Evolutionary conservation across 2,329 filamentous ascomycete genomes (phyloP).

Genomic region (Fusarium decemcellulare): DNA sequence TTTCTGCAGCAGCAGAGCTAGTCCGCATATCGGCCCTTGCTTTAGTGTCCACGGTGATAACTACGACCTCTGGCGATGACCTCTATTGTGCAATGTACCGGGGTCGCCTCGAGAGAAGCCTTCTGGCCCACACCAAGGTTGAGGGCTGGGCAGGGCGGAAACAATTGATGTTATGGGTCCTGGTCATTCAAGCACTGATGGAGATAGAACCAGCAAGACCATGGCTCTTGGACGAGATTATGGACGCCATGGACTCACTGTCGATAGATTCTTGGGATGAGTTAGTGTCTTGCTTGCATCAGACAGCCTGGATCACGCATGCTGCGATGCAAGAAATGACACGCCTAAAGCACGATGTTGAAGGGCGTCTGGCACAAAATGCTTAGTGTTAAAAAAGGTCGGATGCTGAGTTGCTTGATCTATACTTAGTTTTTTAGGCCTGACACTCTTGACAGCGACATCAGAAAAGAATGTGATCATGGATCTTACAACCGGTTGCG

Average conservation of each 20-base stretch:
- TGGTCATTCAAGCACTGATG: constrained; percentile 24
- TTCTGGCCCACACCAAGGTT: background rate
- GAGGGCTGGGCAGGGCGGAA: constrained; percentile 13
- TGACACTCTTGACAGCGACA: too few species aligned
- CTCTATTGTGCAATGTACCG: constrained; percentile 20
- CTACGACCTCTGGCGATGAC: constrained; percentile 28
- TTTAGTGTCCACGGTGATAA: constrained; percentile 15
- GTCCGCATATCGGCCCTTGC: constrained; percentile 27
- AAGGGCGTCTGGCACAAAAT: background rate
- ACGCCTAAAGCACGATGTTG: constrained; percentile 19
- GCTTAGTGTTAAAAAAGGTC: background rate
- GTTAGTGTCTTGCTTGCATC: constrained; percentile 19
- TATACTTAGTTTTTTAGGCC: too few species aligned
- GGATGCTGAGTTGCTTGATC: too few species aligned
- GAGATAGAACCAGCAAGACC: constrained; percentile 1
- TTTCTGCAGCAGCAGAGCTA: constrained; percentile 21
- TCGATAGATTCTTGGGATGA: constrained; percentile 14
- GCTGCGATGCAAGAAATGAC: constrained; percentile 24
- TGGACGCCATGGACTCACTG: background rate
- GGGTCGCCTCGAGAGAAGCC: background rate
- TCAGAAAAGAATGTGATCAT: too few species aligned
- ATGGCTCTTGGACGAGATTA: constrained; percentile 29
- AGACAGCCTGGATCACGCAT: constrained; percentile 26
- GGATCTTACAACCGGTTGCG: too few species aligned
- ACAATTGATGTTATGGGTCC: constrained; percentile 28